These are phyloP conservation scores for Clonostachys sp. DNA, from an alignment of 2,329 filamentous ascomycete genomes.

Conservation along the genomic window DNA sequence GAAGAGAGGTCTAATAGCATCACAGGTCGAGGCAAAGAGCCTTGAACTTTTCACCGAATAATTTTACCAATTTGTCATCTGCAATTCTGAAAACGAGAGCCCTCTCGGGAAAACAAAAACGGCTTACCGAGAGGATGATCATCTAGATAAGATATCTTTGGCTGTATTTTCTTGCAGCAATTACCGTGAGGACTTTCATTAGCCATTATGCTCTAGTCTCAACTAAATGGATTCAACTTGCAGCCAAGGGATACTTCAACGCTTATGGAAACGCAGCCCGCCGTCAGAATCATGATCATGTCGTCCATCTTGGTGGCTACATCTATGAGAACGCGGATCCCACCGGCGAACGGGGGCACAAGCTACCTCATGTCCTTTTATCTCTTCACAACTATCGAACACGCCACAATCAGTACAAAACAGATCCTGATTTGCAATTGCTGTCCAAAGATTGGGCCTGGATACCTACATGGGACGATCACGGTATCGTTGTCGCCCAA, in stretches of 20 bases:
- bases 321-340: constrained; percentile 54
- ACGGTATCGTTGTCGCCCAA: constrained; percentile 35
- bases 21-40: constrained; percentile 58
- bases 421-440: constrained; percentile 33
- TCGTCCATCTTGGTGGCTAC: constrained; percentile 55
- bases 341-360: constrained; percentile 18
- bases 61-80: constrained; percentile 67
- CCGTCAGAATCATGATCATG: constrained; percentile 56
- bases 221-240: background rate
- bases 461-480: constrained; percentile 41
- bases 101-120: constrained; percentile 68
- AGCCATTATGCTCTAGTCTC: background rate
- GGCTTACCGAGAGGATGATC: constrained; percentile 50
- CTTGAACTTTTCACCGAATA: constrained; percentile 61
- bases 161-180: constrained; percentile 71
- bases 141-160: constrained; percentile 52
- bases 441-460: constrained; percentile 34
- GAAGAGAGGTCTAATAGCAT: background rate
- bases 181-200: constrained; percentile 39
- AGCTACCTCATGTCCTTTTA: constrained; percentile 19
- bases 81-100: constrained; percentile 55
- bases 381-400: constrained; percentile 36
- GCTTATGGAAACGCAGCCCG: constrained; percentile 53
- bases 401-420: constrained; percentile 31
- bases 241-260: constrained; percentile 49